These are phyloP conservation scores for Ceratobasidium sp. DNA, from an alignment of 1,284 basidiomycete genomes.

Conservation along the genomic window DNA sequence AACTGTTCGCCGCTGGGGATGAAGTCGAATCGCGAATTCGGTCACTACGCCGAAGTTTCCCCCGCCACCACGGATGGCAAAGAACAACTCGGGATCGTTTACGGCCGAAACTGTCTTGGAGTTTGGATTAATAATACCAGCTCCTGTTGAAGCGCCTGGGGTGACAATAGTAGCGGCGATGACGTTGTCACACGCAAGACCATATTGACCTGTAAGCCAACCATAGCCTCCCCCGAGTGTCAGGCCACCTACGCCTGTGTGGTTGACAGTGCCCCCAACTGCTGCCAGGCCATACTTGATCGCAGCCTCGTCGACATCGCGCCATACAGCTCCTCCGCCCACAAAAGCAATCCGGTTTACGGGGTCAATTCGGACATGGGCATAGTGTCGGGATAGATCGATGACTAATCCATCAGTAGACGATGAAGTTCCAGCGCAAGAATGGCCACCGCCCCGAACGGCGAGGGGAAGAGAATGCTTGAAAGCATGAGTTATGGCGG, in stretches of 20 bases:
- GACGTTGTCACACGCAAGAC: constrained; percentile 47
- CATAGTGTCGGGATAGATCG: constrained; percentile 44
- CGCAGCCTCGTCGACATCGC: constrained; percentile 44
- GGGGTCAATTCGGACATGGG: constrained; percentile 42
- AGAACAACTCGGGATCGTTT: constrained; percentile 35
- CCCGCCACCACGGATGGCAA: constrained; percentile 37
- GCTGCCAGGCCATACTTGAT: constrained; percentile 43
- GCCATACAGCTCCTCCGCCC: constrained; percentile 45
- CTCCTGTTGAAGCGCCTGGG: constrained; percentile 7
- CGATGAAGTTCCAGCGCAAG: constrained; percentile 26
- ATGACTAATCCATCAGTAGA: constrained; percentile 42
- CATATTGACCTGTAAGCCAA: constrained; percentile 44
- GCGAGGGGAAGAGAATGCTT: constrained; percentile 7
- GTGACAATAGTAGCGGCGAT: constrained; percentile 41
- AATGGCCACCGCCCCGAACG: constrained; percentile 33
- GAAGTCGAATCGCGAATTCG: constrained; percentile 37
- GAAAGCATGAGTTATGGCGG: constrained; percentile 10
- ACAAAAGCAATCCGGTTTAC: constrained; percentile 41
- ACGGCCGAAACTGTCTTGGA: constrained; percentile 23
- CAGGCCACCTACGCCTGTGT: constrained; percentile 46
- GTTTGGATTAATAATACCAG: constrained; percentile 9
- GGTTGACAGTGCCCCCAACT: constrained; percentile 46
- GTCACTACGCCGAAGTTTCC: constrained; percentile 39
- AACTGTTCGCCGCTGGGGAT: constrained; percentile 30
- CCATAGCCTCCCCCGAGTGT: constrained; percentile 48